Evolutionary conservation across 768 basidiomycete genomes (phyloP), one percentile per base, ranked within the genome.

Genomic region (Hortiboletus flavorubellus): DNA sequence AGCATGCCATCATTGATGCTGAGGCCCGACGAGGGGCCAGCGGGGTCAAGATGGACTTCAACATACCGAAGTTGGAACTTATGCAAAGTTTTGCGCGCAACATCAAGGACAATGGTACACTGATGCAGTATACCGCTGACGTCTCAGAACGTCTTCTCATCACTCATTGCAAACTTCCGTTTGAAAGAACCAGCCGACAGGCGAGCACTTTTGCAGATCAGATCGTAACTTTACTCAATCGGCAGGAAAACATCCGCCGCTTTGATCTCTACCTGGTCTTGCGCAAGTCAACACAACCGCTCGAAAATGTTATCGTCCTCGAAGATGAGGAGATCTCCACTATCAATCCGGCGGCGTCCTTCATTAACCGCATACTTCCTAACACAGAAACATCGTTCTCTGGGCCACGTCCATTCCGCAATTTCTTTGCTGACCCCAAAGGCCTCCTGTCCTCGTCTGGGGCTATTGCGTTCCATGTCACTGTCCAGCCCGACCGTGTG

Each of bases 111-210:
- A 49, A 35, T 26, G 43, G 56, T 9, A n/a, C n/a, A 55, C 49
- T 71, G 8, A 64, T 68, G 2, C 71, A 78, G 51, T 75, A 67
- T 64, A 70, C 69, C 39, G 68, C 71, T 0, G 70, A 78, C 61
- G 55, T 66, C 31, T n/a, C 45, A 0, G 45, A 46, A 34, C 30
- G 4, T n/a, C 45, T 46, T 8, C 42, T 29, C 9, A 72, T 72
- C 53, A 63, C 57, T 3, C 52, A 67, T 16, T 67, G 74, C 53
- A 75, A 75, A 51, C 44, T 66, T 18, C 71, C 71, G 55, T 69
- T 54, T 50, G 63, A 18, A 31, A 61, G 21, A 9, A 59, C 57
- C 7, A 59, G 21, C 29, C 29, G 61, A 54, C 14, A 75, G 63
- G 23, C 66, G 7, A 51, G 68, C 21, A 48, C 40, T 23, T 73